These are phyloP conservation scores for Cutaneotrichosporon sp. DNA, from an alignment of 1,284 basidiomycete species.

Conservation along the genomic window DNA sequence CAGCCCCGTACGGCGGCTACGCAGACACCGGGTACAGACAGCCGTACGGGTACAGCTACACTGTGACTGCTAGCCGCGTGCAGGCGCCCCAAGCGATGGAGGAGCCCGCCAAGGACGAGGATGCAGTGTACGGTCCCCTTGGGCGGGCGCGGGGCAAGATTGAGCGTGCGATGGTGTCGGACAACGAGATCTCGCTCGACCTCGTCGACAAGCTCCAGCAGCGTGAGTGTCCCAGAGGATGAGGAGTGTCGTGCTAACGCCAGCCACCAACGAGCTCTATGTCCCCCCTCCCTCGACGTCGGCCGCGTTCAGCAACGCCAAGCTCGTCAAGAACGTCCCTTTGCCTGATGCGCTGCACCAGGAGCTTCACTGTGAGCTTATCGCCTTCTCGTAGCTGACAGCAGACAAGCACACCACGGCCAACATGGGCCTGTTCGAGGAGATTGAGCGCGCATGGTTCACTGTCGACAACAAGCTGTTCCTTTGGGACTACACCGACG, in stretches of 20 bases:
- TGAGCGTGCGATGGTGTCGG: conserved; percentile 36
- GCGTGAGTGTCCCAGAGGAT: conserved; percentile 23
- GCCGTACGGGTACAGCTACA: conserved; percentile 8
- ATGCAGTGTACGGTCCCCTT: conserved; percentile 46
- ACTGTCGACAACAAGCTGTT: conserved; percentile 92
- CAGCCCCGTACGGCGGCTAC: neutral
- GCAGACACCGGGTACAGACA: neutral
- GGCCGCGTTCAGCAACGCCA: conserved; percentile 29
- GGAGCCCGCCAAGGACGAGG: conserved; percentile 41
- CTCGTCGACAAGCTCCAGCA: conserved; percentile 29
- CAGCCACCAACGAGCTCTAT: conserved; percentile 30
- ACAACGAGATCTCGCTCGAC: conserved; percentile 47
- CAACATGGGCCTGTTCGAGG: conserved; percentile 85
- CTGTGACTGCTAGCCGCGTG: conserved; percentile 6
- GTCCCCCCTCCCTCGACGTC: conserved; percentile 21
- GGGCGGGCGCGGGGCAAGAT: conserved; percentile 41
- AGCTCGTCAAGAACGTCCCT: conserved; percentile 34
- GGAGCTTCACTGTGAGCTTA: conserved; percentile 43
- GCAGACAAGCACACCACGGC: conserved; percentile 43
- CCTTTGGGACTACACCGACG: conserved; percentile 94
- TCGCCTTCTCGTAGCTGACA: conserved; percentile 9
- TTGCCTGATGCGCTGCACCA: conserved; percentile 49
- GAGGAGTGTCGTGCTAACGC: neutral
- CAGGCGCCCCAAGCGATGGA: conserved; percentile 40
- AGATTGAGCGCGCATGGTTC: conserved; percentile 94